These are phyloP conservation scores for Ophiognomonia clavigignenti-juglandacearum DNA, from an alignment of 2,329 filamentous ascomycete genomes.

Conservation along the genomic window DNA sequence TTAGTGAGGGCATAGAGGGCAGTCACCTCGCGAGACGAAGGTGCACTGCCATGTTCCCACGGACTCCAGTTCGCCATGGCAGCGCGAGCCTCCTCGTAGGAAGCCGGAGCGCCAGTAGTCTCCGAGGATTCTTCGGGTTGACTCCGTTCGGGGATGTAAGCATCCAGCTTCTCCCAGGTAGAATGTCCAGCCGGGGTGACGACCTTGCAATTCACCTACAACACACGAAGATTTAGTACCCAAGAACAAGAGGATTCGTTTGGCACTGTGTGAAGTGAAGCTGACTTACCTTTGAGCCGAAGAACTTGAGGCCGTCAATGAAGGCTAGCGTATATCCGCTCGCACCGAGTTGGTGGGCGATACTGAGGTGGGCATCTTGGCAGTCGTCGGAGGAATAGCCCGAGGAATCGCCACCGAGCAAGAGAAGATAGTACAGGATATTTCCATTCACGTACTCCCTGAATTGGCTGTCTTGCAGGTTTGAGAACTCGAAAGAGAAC, in stretches of 20 bases:
- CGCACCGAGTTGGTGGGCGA: constrained; percentile 51
- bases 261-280: neutral
- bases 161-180: neutral
- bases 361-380: constrained; percentile 27
- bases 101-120: neutral
- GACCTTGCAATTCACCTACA: constrained; percentile 2
- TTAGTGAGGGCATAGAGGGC: constrained; percentile 17
- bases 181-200: constrained; percentile 18
- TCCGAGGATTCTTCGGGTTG: too few relatives aligned
- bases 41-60: constrained; percentile 9
- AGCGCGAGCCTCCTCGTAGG: neutral
- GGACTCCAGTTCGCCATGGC: constrained; percentile 17
- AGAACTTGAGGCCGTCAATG: constrained; percentile 58
- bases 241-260: neutral
- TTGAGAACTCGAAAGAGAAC: constrained; percentile 33
- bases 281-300: constrained; percentile 54
- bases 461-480: constrained; percentile 45
- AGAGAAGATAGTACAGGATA: constrained; percentile 63
- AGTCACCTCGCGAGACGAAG: constrained; percentile 15
- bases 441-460: constrained; percentile 46
- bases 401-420: constrained; percentile 51
- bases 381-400: constrained; percentile 14
- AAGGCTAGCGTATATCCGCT: constrained; percentile 58
- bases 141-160: neutral
- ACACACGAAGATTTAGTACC: neutral